Conservation (phyloP, 345 rosid genomes). For the Citrus inodora region DNA sequence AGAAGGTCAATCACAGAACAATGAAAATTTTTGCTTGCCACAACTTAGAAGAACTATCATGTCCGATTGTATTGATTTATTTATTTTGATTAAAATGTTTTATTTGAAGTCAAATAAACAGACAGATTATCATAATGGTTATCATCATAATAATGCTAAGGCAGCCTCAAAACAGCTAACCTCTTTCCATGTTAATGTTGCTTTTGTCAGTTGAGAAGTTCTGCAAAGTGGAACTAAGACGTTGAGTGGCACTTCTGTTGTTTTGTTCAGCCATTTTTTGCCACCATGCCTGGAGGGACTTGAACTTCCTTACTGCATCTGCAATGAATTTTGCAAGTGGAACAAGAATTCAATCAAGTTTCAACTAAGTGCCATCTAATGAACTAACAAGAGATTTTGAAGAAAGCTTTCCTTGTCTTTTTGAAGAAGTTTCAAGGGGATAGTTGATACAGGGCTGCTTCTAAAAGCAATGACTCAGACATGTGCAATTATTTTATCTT, state of each 20-base stretch:
- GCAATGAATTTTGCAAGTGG: slow-evolving; percentile 13
- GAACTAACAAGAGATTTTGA: not conserved
- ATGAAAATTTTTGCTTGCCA: not conserved
- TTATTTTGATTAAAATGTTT: no score
- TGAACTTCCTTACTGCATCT: slow-evolving; percentile 73
- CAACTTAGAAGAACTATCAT: not conserved
- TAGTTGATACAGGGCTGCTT: not conserved
- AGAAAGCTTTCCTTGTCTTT: not conserved
- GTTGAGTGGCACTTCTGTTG: slow-evolving; percentile 32
- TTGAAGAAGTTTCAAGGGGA: not conserved
- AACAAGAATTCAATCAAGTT: not conserved
- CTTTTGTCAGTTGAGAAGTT: slow-evolving; percentile 25
- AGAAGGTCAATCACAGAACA: not conserved
- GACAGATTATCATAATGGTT: not conserved
- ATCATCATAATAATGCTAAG: slow-evolving; percentile 8
- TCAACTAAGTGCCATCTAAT: not conserved
- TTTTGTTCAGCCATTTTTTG: slow-evolving; percentile 70
- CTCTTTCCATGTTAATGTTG: slow-evolving; percentile 34
- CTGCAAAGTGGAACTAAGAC: slow-evolving; percentile 29
- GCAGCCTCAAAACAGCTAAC: slow-evolving; percentile 27
- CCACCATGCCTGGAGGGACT: slow-evolving; percentile 93
- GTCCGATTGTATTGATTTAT: not conserved
- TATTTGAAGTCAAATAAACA: not conserved
- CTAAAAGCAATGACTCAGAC: not conserved
- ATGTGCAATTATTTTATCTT: not conserved